Evolutionary conservation across 306 rosid species (phyloP), one percentile per base, ranked within the genome.

Genomic region (Castanea sativa): DNA sequence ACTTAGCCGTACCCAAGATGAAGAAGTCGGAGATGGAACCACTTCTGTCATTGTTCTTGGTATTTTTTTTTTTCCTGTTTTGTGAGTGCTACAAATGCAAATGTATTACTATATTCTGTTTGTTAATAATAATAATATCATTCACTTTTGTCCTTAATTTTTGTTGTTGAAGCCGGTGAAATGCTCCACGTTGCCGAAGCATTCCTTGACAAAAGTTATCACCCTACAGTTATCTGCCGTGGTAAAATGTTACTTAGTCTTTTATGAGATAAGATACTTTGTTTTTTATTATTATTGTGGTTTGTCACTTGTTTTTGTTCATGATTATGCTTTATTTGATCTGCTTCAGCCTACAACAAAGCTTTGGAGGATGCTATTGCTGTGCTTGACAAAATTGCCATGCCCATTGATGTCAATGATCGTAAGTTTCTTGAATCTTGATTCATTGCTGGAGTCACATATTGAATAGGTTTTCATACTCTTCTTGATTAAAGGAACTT

Each of bases 131-230:
- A 23, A 23, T 41, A 11, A 58, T 30, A 12, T 67, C 10, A 14
- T 57, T 65, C 12, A 21, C 35, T 78, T 55, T 13, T 38, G 51
- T 59, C 78, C 27, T 19, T 30, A 16, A 75, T 16, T 61, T n/a
- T 74, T 53, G 71, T 61, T 53, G 19, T 78, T 81, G 85, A 79
- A 96, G 99, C 99, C 82, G 99, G 99, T 78, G 99, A 96, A 88
- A 96, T 96, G 99, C 97, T 96, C 72, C 99, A 91, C 74, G 99
- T 96, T 60, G 99, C 99, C 0, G 97, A 96, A 81, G 88, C 97
- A 76, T 96, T 93, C 84, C 93, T 96, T 83, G 98, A 91, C 41
- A 92, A 90, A 86, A 86, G 81, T 18, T 94, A 81, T 80, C 99
- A 96, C 71, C 99, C 99, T 56, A 89, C 99, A 7, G 99, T 96